These are phyloP conservation scores for Fraxinus americana DNA, from an alignment of 257 asterid genomes.

Conservation along the genomic window DNA sequence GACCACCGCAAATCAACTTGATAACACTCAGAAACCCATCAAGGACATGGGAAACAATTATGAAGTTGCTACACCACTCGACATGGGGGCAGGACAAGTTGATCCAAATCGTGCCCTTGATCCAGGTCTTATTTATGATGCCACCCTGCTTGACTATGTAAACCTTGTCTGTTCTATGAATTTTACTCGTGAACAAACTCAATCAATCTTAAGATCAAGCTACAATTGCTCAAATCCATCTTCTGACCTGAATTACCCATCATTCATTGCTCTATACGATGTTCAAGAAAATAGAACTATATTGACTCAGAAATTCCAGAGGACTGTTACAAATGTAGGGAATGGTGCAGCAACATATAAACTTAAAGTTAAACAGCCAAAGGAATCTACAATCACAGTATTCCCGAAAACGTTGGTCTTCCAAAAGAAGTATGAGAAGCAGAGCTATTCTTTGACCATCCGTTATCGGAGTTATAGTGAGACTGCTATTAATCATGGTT, in stretches of 20 bases:
- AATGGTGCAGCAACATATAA: constrained; percentile 34
- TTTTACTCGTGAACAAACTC: constrained; percentile 39
- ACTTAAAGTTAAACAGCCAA: constrained; percentile 27
- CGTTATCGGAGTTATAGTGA: constrained; percentile 24
- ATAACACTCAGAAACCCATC: constrained; percentile 38
- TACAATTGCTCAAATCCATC: constrained; percentile 46
- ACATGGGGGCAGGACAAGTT: constrained; percentile 45
- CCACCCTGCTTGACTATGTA: constrained; percentile 32
- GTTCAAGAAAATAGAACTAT: constrained; percentile 2
- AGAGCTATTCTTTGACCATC: constrained; percentile 32
- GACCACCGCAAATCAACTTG: constrained; percentile 53
- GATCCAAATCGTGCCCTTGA: constrained; percentile 50
- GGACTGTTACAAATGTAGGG: constrained; percentile 49
- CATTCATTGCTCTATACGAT: constrained; percentile 32
- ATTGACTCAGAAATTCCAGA: constrained; percentile 25
- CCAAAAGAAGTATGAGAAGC: constrained; percentile 33
- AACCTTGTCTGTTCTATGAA: constrained; percentile 48
- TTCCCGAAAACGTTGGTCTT: constrained; percentile 35
- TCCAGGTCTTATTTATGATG: constrained; percentile 50
- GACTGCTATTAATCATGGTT: constrained; percentile 21
- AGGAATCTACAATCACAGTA: constrained; percentile 23
- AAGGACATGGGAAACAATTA: constrained; percentile 20
- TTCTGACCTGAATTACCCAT: constrained; percentile 47
- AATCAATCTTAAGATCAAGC: constrained; percentile 29
- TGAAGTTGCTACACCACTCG: constrained; percentile 33